phyloP scores from a whole-genome alignment of 768 basidiomycete species.

The Coprinopsis cinerea region DNA sequence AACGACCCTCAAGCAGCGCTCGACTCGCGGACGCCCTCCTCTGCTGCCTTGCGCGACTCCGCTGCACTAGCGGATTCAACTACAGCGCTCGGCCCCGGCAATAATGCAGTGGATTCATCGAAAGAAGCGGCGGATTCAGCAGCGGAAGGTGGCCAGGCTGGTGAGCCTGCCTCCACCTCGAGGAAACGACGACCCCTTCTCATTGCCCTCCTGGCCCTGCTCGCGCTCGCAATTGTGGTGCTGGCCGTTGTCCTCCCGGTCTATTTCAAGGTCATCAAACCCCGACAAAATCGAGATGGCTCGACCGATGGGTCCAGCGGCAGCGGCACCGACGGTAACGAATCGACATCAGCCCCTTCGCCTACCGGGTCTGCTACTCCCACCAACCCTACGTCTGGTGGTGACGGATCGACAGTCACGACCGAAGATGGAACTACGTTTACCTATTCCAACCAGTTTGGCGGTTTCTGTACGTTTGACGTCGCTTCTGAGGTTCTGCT shows the following conservation, averaged over 20 bases:
- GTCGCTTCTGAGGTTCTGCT: neutral
- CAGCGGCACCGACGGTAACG: neutral
- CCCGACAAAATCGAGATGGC: constrained; percentile 17
- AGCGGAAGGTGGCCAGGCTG: neutral
- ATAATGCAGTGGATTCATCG: constrained; percentile 9
- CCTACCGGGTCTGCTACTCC: constrained; percentile 9
- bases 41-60: constrained; percentile 16
- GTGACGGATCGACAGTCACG: constrained; percentile 62
- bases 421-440: constrained; percentile 66
- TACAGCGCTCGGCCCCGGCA: constrained; percentile 7
- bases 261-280: constrained; percentile 51
- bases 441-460: constrained; percentile 73
- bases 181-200: constrained; percentile 14
- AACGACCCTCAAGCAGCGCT: constrained; percentile 16
- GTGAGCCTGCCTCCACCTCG: neutral
- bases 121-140: neutral
- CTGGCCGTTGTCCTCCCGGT: constrained; percentile 53
- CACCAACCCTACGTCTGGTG: constrained; percentile 41
- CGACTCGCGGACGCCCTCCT: constrained; percentile 15
- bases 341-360: neutral
- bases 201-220: constrained; percentile 22
- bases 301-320: constrained; percentile 10
- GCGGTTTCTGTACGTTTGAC: constrained; percentile 55
- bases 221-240: constrained; percentile 30
- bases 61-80: constrained; percentile 17